These are phyloP conservation scores for Coelastrella sp. DNA, from an alignment of 139 green algal species.

Conservation along the genomic window DNA sequence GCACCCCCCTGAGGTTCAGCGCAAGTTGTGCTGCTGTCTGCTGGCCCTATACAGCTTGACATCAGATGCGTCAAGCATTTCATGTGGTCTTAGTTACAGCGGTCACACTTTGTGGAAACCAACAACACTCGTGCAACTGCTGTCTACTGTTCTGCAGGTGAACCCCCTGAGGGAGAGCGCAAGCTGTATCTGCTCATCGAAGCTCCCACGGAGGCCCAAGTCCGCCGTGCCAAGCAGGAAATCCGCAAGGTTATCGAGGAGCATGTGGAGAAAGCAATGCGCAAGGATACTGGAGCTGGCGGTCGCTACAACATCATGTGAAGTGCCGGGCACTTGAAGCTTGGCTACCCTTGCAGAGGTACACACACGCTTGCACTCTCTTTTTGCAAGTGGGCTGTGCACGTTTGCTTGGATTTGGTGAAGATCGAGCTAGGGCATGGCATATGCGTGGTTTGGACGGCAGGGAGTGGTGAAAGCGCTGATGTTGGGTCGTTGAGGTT, in stretches of 20 bases:
- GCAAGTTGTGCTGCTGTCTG: no score
- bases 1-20: no score
- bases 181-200: conserved; percentile 98
- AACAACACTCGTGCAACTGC: not conserved
- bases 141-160: not conserved
- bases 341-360: no score
- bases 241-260: conserved; percentile 87
- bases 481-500: no score
- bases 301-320: conserved; percentile 60
- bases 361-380: no score
- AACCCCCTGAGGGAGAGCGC: conserved; percentile 82
- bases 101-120: not conserved
- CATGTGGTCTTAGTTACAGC: not conserved
- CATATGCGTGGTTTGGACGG: no score
- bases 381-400: no score
- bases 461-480: no score
- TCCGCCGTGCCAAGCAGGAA: conserved; percentile 86
- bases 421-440: no score
- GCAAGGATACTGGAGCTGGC: conserved; percentile 72
- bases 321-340: not conserved
- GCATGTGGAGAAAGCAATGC: conserved; percentile 88
- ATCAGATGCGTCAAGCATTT: not conserved
- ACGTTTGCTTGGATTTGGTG: no score
- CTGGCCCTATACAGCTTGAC: no score
- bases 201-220: conserved; percentile 73